A percentile compares a stretch with the other conserved stretches of the same genome.
phyloP scores from a whole-genome alignment of 148 eudicot genomes.

The Simmondsia chinensis region DNA sequence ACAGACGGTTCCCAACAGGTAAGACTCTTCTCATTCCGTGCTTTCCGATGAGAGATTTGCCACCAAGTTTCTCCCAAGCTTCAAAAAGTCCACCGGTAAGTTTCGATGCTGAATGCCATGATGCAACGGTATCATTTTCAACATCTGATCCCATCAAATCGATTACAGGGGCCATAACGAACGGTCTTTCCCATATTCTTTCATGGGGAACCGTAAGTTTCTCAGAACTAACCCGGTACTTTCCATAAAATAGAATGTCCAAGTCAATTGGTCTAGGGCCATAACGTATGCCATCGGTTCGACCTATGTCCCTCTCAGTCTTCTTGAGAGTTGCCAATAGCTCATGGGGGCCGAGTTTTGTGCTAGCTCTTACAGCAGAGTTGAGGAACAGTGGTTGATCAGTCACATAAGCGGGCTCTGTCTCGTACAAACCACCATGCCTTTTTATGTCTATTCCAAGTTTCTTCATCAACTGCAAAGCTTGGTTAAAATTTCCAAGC shows the following conservation, averaged over 20 bases:
- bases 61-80: slow-evolving; percentile 90
- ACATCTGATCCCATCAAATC: slow-evolving; percentile 55
- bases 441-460: slow-evolving; percentile 58
- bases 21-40: slow-evolving; percentile 82
- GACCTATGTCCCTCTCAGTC: slow-evolving; percentile 84
- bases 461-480: slow-evolving; percentile 58
- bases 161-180: slow-evolving; percentile 82
- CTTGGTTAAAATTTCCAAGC: slow-evolving; percentile 51
- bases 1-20: slow-evolving; percentile 54
- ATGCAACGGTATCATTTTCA: slow-evolving; percentile 47
- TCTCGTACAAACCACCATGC: slow-evolving; percentile 83
- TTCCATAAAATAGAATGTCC: slow-evolving; percentile 81
- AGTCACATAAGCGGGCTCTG: slow-evolving; percentile 78
- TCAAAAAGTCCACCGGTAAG: slow-evolving; percentile 55
- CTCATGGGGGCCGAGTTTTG: slow-evolving; percentile 77
- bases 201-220: slow-evolving; percentile 75
- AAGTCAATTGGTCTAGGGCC: slow-evolving; percentile 90
- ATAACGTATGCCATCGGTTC: slow-evolving; percentile 73
- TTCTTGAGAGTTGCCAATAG: slow-evolving; percentile 56
- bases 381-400: slow-evolving; percentile 84
- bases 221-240: slow-evolving; percentile 42
- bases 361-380: slow-evolving; percentile 77
- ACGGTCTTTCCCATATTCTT: slow-evolving; percentile 92
- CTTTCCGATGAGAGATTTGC: slow-evolving; percentile 66
- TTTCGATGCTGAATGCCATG: slow-evolving; percentile 63